phyloP scores from a whole-genome alignment of 306 rosid genomes.

The Dryas octopetala region DNA sequence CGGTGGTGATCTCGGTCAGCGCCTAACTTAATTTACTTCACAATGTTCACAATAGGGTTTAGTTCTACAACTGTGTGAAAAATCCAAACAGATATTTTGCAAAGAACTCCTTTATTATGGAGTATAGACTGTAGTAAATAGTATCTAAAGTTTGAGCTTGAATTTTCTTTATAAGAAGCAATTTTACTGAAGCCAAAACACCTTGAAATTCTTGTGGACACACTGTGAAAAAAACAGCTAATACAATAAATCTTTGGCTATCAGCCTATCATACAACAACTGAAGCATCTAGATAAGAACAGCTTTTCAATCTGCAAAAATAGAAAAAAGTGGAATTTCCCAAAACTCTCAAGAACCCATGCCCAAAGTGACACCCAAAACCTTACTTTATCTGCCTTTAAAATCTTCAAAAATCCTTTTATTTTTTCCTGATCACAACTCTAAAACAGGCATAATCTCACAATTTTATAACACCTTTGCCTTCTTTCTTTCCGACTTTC shows the following conservation, averaged over 20 bases:
- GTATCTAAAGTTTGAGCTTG: neutral
- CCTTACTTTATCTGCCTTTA: neutral
- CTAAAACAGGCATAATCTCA: neutral
- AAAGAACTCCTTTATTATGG: neutral
- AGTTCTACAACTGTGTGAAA: neutral
- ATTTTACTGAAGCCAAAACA: neutral
- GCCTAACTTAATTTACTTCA: neutral
- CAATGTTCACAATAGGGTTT: neutral
- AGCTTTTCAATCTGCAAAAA: neutral
- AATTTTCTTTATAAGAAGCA: neutral
- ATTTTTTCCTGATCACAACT: too few relatives aligned
- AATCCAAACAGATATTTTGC: neutral
- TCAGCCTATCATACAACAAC: neutral
- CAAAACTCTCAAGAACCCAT: neutral
- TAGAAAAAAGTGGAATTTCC: neutral
- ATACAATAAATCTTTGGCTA: neutral
- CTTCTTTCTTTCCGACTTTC: neutral
- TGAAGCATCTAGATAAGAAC: neutral
- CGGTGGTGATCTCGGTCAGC: constrained; percentile 90
- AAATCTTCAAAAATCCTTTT: neutral
- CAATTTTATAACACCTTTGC: neutral
- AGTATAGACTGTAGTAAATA: neutral
- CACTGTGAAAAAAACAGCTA: neutral
- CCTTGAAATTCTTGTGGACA: neutral
- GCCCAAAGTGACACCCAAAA: neutral